Evolutionary conservation across 257 asterid species (phyloP), one percentile per base, ranked within the genome.

Genomic region (Jacaranda mimosifolia): DNA sequence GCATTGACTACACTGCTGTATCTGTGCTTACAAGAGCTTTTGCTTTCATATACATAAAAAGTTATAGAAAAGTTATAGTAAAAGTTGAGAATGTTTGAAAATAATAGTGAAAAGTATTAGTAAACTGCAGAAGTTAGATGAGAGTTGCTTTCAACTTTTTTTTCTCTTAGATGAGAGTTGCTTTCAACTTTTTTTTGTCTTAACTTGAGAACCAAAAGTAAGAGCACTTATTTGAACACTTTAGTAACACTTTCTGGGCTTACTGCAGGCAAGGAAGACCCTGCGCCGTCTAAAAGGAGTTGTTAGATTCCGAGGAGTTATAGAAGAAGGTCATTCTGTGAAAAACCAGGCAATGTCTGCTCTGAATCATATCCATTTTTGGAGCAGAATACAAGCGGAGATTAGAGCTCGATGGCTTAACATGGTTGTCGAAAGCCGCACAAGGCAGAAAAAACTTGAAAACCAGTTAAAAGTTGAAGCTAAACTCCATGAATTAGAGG

Each of bases 401-500:
- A 87, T 92, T 4, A 85, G 73, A 73, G 86, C 90, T 74, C 83
- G 96, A 21, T 74, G 97, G 75, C 78, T 86, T 1, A 66, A 65
- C 26, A 92, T 89, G 96, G 96, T 92, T 45, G 82, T 79, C 1
- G 90, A 89, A 64, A 85, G 87, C 55, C 79, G 79, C 49, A 46
- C 84, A 2, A 80, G 81, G 60, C 96, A 87, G 81, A 92, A 82
- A 68, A 87, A 87, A 76, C 86, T 86, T 48, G 90, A 90, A 43
- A 90, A 86, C 72, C 91, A 86, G 82, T 70, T 86, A 52, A 89
- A 89, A 79, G 89, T 90, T 7, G 93, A 92, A 9, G 87, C 96
- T 32, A 92, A 89, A 85, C 92, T 92, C 72, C 94, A 92, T 35
- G 92, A 88, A n/a, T 74, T 88, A 49, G 94, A 90, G 97, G 96